Evolutionary conservation across 306 rosid species (phyloP).

Genomic region (Purshia tridentata): DNA sequence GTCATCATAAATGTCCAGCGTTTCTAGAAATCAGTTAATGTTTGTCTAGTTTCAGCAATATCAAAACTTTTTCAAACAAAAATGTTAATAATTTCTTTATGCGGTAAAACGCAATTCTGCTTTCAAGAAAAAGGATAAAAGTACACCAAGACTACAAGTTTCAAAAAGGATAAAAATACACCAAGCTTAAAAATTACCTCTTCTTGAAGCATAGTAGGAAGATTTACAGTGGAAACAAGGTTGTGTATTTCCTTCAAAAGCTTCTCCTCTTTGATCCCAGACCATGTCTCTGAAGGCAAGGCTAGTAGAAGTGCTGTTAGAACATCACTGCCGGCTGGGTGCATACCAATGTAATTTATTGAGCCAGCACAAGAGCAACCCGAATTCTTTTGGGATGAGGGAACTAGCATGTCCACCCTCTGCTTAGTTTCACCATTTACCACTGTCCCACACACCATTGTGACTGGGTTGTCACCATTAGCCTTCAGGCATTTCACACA

Average conservation of each 20-base stretch:
- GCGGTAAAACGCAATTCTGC: not conserved
- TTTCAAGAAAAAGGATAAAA: not conserved
- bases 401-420: slow-evolving; percentile 75
- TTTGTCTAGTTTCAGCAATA: not conserved
- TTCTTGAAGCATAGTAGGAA: slow-evolving; percentile 86
- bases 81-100: not conserved
- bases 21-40: not conserved
- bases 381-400: slow-evolving; percentile 50
- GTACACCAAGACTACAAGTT: not conserved
- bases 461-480: slow-evolving; percentile 60
- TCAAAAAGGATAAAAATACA: not conserved
- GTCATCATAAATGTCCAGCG: no score
- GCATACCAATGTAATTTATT: slow-evolving; percentile 44
- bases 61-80: not conserved
- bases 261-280: slow-evolving; percentile 54
- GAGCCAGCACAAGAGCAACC: slow-evolving; percentile 49
- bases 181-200: slow-evolving; percentile 49
- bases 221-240: slow-evolving; percentile 63
- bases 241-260: slow-evolving; percentile 55
- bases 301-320: slow-evolving; percentile 81
- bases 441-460: slow-evolving; percentile 72
- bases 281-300: slow-evolving; percentile 79
- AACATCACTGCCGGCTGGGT: slow-evolving; percentile 78
- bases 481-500: slow-evolving; percentile 61
- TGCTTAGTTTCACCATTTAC: slow-evolving; percentile 60